Evolutionary conservation across 306 rosid genomes (phyloP).

Genomic region (Vigna reflexopilosa): DNA sequence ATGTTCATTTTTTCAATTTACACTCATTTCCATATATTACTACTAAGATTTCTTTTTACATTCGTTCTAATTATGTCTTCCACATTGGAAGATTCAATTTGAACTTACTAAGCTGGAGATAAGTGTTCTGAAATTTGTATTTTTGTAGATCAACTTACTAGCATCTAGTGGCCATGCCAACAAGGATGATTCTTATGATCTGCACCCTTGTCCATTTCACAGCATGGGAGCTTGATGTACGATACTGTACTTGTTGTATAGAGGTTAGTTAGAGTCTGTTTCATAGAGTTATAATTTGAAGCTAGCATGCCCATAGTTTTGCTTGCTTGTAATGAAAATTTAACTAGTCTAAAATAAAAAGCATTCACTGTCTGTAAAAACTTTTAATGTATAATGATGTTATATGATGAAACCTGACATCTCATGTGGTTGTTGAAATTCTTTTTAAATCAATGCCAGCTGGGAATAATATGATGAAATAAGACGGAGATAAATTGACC

Average conservation of each 20-base stretch:
- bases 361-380: conserved; percentile 3
- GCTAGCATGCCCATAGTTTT: neutral
- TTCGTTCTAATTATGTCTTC: conserved; percentile 6
- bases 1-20: neutral
- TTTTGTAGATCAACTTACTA: conserved; percentile 70
- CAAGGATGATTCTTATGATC: conserved; percentile 50
- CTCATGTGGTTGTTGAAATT: conserved; percentile 7
- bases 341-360: conserved; percentile 29
- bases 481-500: neutral
- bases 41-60: neutral
- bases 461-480: neutral
- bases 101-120: neutral
- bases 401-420: conserved; percentile 2
- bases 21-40: conserved; percentile 7
- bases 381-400: neutral
- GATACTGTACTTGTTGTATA: conserved; percentile 24
- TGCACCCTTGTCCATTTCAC: conserved; percentile 51
- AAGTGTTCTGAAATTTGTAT: conserved; percentile 1
- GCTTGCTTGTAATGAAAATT: conserved; percentile 34
- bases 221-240: conserved; percentile 72
- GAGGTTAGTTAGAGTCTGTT: conserved; percentile 6
- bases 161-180: conserved; percentile 56
- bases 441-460: conserved; percentile 24
- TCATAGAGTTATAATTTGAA: neutral
- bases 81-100: conserved; percentile 4